Base-by-base conservation (phyloP, 306 rosid genomes). In the Cicer cuneatum region DNA sequence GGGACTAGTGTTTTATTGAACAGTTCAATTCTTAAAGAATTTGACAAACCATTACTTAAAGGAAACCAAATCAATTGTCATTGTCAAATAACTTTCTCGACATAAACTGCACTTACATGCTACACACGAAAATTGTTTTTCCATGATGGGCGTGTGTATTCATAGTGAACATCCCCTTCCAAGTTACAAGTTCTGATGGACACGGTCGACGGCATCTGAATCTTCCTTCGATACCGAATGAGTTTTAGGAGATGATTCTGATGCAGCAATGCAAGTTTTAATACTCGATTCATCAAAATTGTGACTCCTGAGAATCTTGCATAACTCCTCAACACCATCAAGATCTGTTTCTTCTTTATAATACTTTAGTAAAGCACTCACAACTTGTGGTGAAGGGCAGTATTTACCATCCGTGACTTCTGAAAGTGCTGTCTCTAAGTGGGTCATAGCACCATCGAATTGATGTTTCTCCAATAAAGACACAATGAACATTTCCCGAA, bases 321-420 rank as follows among this genome's bases (percentile, higher is more conserved):
- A 48, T 53, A 94, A 85, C 65, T 84, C 81, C 56, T 87, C 93
- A 10, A 90, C 89, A 9, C 82, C 83, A 51, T 84, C 84, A 56
- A 87, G 84, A 58, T 85, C 87, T 33, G 83, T 92, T 82, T 79
- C 78, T 62, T 87, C 82, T 79, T 83, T 87, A 75, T 87, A 92
- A 84, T 84, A 90, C 79, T 79, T 84, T 0, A 92, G 74, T 80
- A 94, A 87, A 39, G 89, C 87, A 65, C 57, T 57, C 45, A 60
- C 70, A 24, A 85, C 78, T 72, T 62, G 63, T 7, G 80, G 79
- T 14, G 85, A 56, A 63, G 87, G 95, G 45, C 39, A 81, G 90
- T 93, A 84, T 56, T 79, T 80, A 8, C 49, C 68, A 37, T 59
- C 71, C 73, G 40, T 72, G 61, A 51, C 77, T 80, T 88, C 92